Evolutionary conservation across 805 yeast genomes (phyloP), one percentile per base, ranked within the genome.

Genomic region (Metschnikowia orientalis): DNA sequence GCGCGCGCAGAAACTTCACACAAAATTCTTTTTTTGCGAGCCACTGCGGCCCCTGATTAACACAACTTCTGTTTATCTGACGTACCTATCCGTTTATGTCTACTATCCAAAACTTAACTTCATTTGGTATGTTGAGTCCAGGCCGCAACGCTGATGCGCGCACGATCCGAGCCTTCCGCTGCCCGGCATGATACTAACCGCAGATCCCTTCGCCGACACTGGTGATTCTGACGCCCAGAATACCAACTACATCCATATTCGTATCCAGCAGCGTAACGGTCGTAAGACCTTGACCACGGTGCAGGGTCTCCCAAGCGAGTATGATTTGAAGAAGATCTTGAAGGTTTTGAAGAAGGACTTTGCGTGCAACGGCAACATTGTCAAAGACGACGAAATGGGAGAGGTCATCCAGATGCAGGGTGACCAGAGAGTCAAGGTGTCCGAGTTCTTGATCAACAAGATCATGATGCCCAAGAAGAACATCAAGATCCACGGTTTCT

Each of bases 261-360:
- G 98, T 76, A 90, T 94, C 63, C 98, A 90, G 71, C 98, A 90
- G 73, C 90, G 98, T 75, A 90, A 92, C 73, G 98, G 98, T 61
- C 89, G 97, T 72, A 90, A 90, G 71, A 90, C 97, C 45, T 78
- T 90, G 61, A 90, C 98, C 48, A 90, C 98, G 25, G 97, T 90
- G 43, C 97, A 92, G 71, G 98, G 98, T 58, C 77, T 90, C 42
- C 97, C 97, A 47, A 79, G 68, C 44, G 97, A 92, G 65, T 90
- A 87, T 67, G 98, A 90, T 61, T 71, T 84, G 62, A 90, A 90
- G 74, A 86, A 90, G 59, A 88, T 90, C 54, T 73, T 90, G 54
- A 86, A 87, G 64, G 95, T 87, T 40, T 73, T 90, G 57, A 90
- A 92, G 78, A 92, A 92, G 67, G 97, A 92, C 62, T 90, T 92